A percentile compares a stretch with the other conserved stretches of the same genome.
phyloP scores from a whole-genome alignment of 108 stramenopile genomes.

The Fragilaria radians region DNA sequence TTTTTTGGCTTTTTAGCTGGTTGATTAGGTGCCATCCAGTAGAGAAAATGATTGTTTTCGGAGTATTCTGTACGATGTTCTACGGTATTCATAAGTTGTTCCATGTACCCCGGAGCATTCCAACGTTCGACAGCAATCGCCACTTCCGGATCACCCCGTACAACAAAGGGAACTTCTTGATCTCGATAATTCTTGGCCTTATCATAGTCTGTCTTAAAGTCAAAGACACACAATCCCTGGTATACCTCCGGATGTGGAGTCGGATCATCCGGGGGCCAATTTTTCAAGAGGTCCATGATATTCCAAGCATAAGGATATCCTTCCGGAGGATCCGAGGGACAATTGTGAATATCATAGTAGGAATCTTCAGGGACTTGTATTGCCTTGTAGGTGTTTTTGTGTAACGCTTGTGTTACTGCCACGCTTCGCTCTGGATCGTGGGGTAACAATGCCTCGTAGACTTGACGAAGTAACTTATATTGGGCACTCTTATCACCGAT shows the following conservation, averaged over 20 bases:
- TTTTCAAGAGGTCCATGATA: slow-evolving; percentile 52
- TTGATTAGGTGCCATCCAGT: slow-evolving; percentile 48
- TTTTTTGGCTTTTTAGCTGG: slow-evolving; percentile 7
- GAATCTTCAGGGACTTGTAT: slow-evolving; percentile 15
- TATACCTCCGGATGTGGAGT: slow-evolving; percentile 35
- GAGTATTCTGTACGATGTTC: slow-evolving; percentile 70
- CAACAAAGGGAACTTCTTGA: slow-evolving; percentile 92
- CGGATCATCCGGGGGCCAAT: slow-evolving; percentile 66
- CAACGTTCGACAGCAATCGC: slow-evolving; percentile 77
- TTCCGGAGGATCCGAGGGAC: slow-evolving; percentile 64
- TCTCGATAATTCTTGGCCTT: slow-evolving; percentile 83
- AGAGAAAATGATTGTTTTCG: slow-evolving; percentile 95
- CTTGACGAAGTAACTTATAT: slow-evolving; percentile 30
- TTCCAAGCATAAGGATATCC: slow-evolving; percentile 78
- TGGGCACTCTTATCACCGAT: slow-evolving; percentile 29
- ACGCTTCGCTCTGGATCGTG: slow-evolving; percentile 21
- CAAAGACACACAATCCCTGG: slow-evolving; percentile 80
- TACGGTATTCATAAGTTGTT: slow-evolving; percentile 54
- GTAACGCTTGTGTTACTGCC: not conserved
- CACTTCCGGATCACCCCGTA: slow-evolving; percentile 88
- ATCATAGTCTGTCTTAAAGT: slow-evolving; percentile 67
- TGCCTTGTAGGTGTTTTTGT: not conserved
- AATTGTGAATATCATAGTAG: slow-evolving; percentile 64
- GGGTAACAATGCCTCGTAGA: slow-evolving; percentile 32
- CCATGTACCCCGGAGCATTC: slow-evolving; percentile 76